Percentiles rank a stretch among this genome's conserved stretches.
These are phyloP conservation scores for Sambucus nigra DNA, from an alignment of 129 eudicot genomes.

Conservation along the genomic window DNA sequence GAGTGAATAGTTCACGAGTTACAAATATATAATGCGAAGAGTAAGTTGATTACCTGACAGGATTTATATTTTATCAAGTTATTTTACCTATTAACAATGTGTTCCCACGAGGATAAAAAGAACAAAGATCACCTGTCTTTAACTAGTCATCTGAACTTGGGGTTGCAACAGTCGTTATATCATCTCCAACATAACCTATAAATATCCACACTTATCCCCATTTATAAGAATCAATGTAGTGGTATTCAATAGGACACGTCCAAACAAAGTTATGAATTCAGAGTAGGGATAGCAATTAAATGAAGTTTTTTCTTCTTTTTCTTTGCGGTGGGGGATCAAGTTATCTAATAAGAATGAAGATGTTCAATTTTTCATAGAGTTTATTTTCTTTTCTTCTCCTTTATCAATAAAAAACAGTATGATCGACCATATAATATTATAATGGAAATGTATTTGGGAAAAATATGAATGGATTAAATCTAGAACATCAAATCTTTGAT, in stretches of 20 bases:
- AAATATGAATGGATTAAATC: too few species aligned
- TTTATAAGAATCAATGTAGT: too few species aligned
- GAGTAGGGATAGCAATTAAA: too few species aligned
- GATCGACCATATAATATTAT: too few species aligned
- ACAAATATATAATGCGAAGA: background rate
- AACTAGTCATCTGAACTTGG: slow-evolving; percentile 23
- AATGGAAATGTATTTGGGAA: too few species aligned
- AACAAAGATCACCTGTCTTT: slow-evolving; percentile 31
- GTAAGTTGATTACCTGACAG: slow-evolving; percentile 21
- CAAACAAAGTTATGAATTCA: too few species aligned
- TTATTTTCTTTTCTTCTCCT: background rate
- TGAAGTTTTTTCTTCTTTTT: too few species aligned
- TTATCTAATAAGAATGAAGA: background rate
- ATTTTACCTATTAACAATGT: slow-evolving; percentile 27
- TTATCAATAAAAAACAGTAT: too few species aligned
- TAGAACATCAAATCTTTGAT: too few species aligned
- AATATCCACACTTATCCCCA: background rate
- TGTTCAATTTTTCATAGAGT: background rate
- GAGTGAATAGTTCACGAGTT: background rate
- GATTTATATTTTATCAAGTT: slow-evolving; percentile 34
- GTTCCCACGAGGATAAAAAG: slow-evolving; percentile 22
- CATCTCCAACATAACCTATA: slow-evolving; percentile 26
- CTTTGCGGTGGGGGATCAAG: too few species aligned
- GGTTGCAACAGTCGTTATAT: slow-evolving; percentile 23
- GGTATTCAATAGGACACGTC: too few species aligned